A percentile compares a stretch with the other conserved stretches of the same genome.
Conservation (phyloP, 306 rosid genomes). For the Sphenostylis stenocarpa region DNA sequence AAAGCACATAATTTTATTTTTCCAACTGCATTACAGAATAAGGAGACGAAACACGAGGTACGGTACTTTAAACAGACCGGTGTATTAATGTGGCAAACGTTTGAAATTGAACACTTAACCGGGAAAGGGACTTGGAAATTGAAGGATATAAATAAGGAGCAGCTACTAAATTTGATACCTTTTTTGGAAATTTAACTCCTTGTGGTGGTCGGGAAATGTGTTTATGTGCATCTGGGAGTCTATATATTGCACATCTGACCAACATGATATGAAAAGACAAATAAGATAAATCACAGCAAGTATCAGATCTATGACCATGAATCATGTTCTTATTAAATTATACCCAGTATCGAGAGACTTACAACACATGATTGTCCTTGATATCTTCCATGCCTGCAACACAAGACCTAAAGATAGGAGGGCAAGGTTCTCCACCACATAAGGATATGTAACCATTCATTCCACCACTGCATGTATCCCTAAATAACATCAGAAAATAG, state of each 20-base stretch:
- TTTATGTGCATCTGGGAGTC: slow-evolving; percentile 71
- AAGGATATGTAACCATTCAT: slow-evolving; percentile 95
- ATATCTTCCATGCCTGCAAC: slow-evolving; percentile 84
- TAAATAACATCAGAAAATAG: slow-evolving; percentile 68
- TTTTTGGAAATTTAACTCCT: slow-evolving; percentile 73
- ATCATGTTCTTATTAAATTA: background rate
- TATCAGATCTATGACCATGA: slow-evolving; percentile 11
- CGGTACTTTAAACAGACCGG: background rate
- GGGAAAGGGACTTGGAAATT: background rate
- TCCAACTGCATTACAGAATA: background rate
- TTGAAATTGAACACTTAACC: background rate
- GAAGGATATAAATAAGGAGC: background rate
- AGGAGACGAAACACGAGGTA: background rate
- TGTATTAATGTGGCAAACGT: background rate
- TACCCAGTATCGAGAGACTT: slow-evolving; percentile 35
- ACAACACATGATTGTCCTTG: slow-evolving; percentile 94
- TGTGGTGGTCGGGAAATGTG: slow-evolving; percentile 75
- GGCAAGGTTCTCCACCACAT: slow-evolving; percentile 93
- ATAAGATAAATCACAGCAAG: background rate
- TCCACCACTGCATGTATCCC: slow-evolving; percentile 92
- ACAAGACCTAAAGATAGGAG: slow-evolving; percentile 93
- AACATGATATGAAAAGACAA: background rate
- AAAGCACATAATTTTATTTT: background rate
- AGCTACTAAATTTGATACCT: slow-evolving; percentile 52
- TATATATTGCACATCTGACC: slow-evolving; percentile 80